A percentile compares a stretch with the other conserved stretches of the same genome.
These are phyloP conservation scores for Xenosphaeropsis pyriputrescens DNA, from an alignment of 2,329 filamentous ascomycete species.

Conservation along the genomic window DNA sequence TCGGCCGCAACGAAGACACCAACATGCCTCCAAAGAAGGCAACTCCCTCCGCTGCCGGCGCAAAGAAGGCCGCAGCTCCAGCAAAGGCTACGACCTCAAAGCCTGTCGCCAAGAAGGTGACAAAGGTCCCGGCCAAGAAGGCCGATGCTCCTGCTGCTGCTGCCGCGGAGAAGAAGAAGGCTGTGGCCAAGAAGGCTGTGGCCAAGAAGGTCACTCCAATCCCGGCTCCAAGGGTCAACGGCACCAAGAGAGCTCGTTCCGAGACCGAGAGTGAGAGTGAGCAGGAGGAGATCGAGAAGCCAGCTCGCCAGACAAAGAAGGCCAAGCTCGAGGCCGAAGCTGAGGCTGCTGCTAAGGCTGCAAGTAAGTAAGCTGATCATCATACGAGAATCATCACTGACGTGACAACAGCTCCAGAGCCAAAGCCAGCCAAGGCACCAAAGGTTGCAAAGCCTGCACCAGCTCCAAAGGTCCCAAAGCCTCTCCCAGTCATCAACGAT, in stretches of 20 bases:
- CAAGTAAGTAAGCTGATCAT: too few species aligned
- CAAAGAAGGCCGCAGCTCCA: too few species aligned
- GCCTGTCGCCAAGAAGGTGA: too few species aligned
- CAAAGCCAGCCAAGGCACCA: slow-evolving; percentile 12
- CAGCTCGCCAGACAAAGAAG: slow-evolving; percentile 9
- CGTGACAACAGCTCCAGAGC: slow-evolving; percentile 2
- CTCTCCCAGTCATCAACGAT: slow-evolving; percentile 40
- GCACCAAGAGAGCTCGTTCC: background rate
- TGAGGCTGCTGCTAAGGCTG: slow-evolving; percentile 1
- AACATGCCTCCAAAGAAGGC: too few species aligned
- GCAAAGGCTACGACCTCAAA: slow-evolving; percentile 5
- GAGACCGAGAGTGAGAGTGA: background rate
- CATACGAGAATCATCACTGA: too few species aligned
- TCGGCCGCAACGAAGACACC: too few species aligned
- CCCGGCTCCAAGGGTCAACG: background rate
- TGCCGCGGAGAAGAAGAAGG: background rate
- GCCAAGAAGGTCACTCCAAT: background rate
- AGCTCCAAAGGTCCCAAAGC: slow-evolving; percentile 14
- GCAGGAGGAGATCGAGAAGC: slow-evolving; percentile 5
- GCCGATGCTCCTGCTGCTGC: background rate
- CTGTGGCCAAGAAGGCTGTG: background rate
- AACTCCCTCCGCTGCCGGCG: too few species aligned
- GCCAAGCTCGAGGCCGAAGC: slow-evolving; percentile 1
- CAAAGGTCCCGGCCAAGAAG: background rate
- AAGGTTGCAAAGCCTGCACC: slow-evolving; percentile 13